Evolutionary conservation across 768 basidiomycete species (phyloP).

Genomic region (Xerocomus spinulosus): DNA sequence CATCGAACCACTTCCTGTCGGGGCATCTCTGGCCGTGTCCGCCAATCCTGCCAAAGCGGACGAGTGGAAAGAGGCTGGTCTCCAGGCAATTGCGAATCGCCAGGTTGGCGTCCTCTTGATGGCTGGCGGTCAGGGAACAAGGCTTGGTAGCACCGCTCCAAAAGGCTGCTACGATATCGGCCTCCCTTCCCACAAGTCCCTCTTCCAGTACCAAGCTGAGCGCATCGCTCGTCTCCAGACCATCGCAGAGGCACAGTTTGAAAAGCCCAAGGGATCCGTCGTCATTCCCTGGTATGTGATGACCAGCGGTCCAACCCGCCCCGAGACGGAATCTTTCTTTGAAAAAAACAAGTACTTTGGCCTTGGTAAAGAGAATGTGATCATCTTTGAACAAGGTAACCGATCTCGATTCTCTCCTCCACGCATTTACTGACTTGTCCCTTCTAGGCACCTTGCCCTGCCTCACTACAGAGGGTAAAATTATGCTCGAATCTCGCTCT

Average conservation of each 20-base stretch:
- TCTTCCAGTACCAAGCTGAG: slow-evolving; percentile 98
- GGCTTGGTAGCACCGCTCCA: slow-evolving; percentile 86
- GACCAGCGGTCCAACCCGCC: slow-evolving; percentile 95
- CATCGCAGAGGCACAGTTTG: slow-evolving; percentile 56
- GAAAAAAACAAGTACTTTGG: slow-evolving; percentile 75
- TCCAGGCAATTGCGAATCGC: slow-evolving; percentile 75
- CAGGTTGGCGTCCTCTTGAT: slow-evolving; percentile 94
- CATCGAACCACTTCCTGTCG: slow-evolving; percentile 80
- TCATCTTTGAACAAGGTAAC: slow-evolving; percentile 96
- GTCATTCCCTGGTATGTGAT: slow-evolving; percentile 97
- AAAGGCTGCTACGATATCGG: slow-evolving; percentile 99
- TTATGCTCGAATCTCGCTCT: slow-evolving; percentile 75
- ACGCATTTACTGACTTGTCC: not conserved
- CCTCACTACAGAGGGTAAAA: slow-evolving; percentile 89
- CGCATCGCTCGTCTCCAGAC: slow-evolving; percentile 81
- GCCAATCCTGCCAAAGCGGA: slow-evolving; percentile 50
- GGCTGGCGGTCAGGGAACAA: slow-evolving; percentile 97
- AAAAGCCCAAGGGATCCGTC: slow-evolving; percentile 56
- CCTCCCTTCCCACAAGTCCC: slow-evolving; percentile 84
- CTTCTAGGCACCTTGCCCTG: slow-evolving; percentile 87
- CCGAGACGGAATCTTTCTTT: slow-evolving; percentile 85
- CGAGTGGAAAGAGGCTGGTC: slow-evolving; percentile 75
- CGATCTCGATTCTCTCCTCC: slow-evolving; percentile 4
- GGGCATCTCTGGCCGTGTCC: slow-evolving; percentile 61
- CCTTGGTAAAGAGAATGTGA: slow-evolving; percentile 68